Evolutionary conservation across 768 basidiomycete genomes (phyloP), one percentile per base, ranked within the genome.

Genomic region (Leccinum disarticulatum): DNA sequence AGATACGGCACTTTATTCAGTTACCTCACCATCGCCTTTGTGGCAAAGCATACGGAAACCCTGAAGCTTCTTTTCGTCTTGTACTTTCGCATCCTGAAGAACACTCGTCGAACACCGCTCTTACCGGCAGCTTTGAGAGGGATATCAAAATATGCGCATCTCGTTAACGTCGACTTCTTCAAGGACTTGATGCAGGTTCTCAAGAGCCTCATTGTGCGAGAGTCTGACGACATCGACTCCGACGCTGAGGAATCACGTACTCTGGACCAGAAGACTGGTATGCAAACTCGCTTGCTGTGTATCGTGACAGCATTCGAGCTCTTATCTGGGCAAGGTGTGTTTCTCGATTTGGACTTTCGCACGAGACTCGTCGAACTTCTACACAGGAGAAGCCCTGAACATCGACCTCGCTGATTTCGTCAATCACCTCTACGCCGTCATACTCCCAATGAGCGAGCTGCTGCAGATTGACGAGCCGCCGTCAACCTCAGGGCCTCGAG

Each of bases 101-200:
- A 86, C 71, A 86, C 91, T 11, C 80, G 78, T 25, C 86, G 88
- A 33, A 90, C 90, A 2, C 84, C 87, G 17, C 81, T 98, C 9
- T 81, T 98, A 14, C 87, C 93, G 22, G 84, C 90, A 33, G 95
- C 95, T 47, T 80, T 99, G 63, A 87, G 90, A 68, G 97, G 97
- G 61, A 90, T 98, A 67, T 87, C 95, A 3, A 88, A 86, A 76
- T 98, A 93, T 70, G 90, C 96, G 1, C 97, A 98, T 72, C 84
- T 98, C 59, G 94, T 99, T 73, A 99, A 97, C 74, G 84, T 98
- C 66, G 95, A 99, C 73, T 98, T 99, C 77, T 99, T 98, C 85
- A 88, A 89, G 69, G 97, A 99, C 76, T 80, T 99, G 51, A 83
- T 99, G 79, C 80, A 84, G 56, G 92, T 95, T 6, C 79, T 99